These are phyloP conservation scores for Kalanchoe fedtschenkoi DNA, from an alignment of 164 flowering plant species.

Conservation along the genomic window DNA sequence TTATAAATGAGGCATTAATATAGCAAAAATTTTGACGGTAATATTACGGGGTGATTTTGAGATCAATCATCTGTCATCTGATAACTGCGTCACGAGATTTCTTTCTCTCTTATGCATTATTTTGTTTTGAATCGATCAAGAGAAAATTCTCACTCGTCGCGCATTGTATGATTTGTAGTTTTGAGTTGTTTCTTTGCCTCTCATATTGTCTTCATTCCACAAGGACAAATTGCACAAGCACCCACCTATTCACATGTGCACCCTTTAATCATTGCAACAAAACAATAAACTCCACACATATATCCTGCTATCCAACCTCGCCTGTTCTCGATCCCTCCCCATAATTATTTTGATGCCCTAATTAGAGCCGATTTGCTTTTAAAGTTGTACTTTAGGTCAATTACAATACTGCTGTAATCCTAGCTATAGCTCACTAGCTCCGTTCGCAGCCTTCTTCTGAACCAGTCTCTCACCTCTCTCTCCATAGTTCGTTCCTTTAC, in stretches of 20 bases:
- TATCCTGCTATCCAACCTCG: background rate
- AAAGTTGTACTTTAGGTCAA: background rate
- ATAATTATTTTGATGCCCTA: background rate
- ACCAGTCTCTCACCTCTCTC: background rate
- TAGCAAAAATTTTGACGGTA: too few relatives aligned
- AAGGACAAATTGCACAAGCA: slow-evolving; percentile 5
- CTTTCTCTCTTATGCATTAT: slow-evolving; percentile 5
- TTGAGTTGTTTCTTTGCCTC: slow-evolving; percentile 6
- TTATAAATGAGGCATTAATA: too few relatives aligned
- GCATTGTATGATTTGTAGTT: background rate
- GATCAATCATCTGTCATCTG: background rate
- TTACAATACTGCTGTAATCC: background rate
- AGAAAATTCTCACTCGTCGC: background rate
- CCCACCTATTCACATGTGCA: slow-evolving; percentile 6
- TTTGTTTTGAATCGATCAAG: too few relatives aligned
- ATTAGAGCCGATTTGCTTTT: background rate
- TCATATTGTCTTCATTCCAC: slow-evolving; percentile 4
- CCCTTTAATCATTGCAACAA: slow-evolving; percentile 6
- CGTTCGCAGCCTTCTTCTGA: background rate
- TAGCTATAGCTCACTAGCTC: slow-evolving; percentile 1
- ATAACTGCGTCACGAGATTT: background rate
- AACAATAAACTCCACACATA: slow-evolving; percentile 4
- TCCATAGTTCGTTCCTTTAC: background rate
- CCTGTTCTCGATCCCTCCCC: background rate
- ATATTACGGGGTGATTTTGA: background rate